Evolutionary conservation across 2,329 filamentous ascomycete genomes (phyloP).

Genomic region (Fusarium neocosmosporiellum): DNA sequence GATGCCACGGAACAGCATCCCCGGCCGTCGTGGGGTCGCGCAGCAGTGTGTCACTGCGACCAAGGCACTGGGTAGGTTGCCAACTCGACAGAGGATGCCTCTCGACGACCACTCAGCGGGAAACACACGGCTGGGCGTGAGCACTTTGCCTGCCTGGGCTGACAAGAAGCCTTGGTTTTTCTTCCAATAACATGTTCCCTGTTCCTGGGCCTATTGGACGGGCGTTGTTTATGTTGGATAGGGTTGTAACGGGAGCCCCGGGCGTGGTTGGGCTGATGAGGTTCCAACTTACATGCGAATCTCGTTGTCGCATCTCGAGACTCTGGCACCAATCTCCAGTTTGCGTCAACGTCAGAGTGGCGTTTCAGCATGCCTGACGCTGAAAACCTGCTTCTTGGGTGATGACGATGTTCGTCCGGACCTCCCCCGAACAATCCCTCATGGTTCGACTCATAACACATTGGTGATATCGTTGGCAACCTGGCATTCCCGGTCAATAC

Average conservation of each 20-base stretch:
- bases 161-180: constrained; percentile 10
- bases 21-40: constrained; percentile 24
- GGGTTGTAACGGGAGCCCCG: background rate
- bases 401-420: constrained; percentile 3
- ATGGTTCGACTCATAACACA: constrained; percentile 26
- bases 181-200: constrained; percentile 19
- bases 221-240: background rate
- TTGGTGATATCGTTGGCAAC: constrained; percentile 29
- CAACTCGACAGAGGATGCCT: background rate
- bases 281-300: background rate
- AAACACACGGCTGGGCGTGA: constrained; percentile 42
- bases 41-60: constrained; percentile 37
- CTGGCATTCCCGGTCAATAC: constrained; percentile 32
- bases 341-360: constrained; percentile 18
- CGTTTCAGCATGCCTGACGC: constrained; percentile 9
- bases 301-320: constrained; percentile 2
- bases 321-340: constrained; percentile 4
- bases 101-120: constrained; percentile 32
- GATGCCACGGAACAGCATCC: constrained; percentile 26
- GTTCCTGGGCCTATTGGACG: constrained; percentile 20
- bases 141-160: constrained; percentile 20
- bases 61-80: constrained; percentile 24
- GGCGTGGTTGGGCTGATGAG: constrained; percentile 4
- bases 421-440: constrained; percentile 15
- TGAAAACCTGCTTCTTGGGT: constrained; percentile 19